Base-by-base conservation (phyloP, 2,329 filamentous ascomycete species). In the Parastagonospora avenae region DNA sequence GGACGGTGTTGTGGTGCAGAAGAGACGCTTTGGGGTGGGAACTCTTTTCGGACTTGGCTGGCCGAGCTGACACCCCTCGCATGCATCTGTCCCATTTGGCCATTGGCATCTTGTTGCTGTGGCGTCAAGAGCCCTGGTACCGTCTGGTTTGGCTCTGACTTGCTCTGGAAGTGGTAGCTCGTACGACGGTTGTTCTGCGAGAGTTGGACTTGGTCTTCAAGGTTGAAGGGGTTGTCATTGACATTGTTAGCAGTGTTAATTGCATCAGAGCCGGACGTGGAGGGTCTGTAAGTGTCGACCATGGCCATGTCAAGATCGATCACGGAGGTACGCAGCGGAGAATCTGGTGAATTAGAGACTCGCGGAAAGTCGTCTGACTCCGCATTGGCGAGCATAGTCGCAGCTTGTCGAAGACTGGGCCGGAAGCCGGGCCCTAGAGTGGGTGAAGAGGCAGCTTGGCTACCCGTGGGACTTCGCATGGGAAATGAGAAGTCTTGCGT, bases 191-290 rank as follows among this genome's bases (percentile, higher is more conserved):
- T 74, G 38, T 67, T 71, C 29, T 72, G 58, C 0, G 71, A 71
- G 9, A 74, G 63, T 29, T 73, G 65, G 8, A 75, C 66, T 46
- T 75, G 73, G 44, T 80, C 77, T 55, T 80, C 79, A 6, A 80
- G 72, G 58, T 80, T 78, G 57, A 81, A 81, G 1, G 78, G 78
- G 48, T 80, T 77, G 4, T 77, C 76, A 45, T 71, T 76, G 33
- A 74, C 73, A 15, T 71, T 75, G 40, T 62, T 63, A 12, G 64
- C 72, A 48, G 57, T 72, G 48, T 71, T 66, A 0, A 73, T 68
- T 8, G 63, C 61, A 36, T 67, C 63, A 10, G 72, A 78, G 39
- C 67, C 71, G 4, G 77, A 73, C 0, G 77, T 78, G 0, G 74
- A 74, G 2, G 78, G 77, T 4, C 78, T 74, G 39, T 76, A 72